Base-by-base conservation (phyloP, 2,329 filamentous ascomycete genomes). In the Zarea fungicola region DNA sequence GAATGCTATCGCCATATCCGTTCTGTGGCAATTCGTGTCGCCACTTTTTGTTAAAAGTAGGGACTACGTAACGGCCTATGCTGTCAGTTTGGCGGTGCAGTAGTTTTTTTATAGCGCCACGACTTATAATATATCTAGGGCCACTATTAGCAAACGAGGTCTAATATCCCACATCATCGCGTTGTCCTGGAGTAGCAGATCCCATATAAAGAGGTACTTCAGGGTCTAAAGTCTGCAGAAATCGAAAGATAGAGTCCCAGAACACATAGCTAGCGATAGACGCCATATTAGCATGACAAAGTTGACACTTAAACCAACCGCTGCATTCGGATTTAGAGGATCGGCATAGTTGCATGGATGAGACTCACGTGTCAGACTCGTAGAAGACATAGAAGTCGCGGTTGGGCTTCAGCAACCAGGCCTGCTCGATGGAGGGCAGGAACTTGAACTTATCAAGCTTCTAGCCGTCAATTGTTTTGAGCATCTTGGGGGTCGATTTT, bases 391-490 rank as follows among this genome's bases (percentile, higher is more conserved):
- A 80, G 70, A 77, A 80, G 25, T 74, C 66, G 37, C 71, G 70
- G n/a, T 69, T 62, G 3, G 70, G 71, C 29, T 72, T 73, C 47
- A 65, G 60, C 28, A 65, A 61, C 62, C 75, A 77, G 1, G 75
- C 72, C 25, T 70, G 62, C 50, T 78, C 73, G 5, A 80, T 64
- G 70, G 77, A 76, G 29, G 77, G 74, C 19, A 80, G 58, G 53
- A 80, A 80, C 59, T 80, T 80, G 68, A 73, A 80, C 57, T 76
- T 77, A 60, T 80, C 77, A 36, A 80, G 65, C 21, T 62, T 68
- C 77, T 77, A 79, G 3, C 75, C 75, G 32, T 60, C 65, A 51
- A 65, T 64, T 22, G 51, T 65, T 61, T 43, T 55, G 22, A 55
- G 64, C 7, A 56, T 58, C 52, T 61, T 58, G 48, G 52, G 61